Evolutionary conservation across 1,139 yeast genomes (phyloP).

Genomic region (Magnusiomyces clavatus): DNA sequence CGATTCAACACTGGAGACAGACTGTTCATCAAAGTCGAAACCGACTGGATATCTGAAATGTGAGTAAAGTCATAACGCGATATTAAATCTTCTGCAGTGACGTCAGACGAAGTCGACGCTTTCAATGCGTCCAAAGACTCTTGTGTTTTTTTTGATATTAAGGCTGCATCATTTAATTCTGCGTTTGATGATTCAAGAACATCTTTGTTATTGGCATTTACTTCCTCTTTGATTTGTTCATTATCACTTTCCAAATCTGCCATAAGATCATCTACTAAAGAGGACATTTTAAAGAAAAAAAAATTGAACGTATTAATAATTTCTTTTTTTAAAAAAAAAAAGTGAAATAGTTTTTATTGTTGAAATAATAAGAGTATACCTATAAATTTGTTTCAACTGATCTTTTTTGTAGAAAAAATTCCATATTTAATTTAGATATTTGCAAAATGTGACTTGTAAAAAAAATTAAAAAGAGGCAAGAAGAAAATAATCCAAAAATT

Average conservation of each 20-base stretch:
- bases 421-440: too few species aligned
- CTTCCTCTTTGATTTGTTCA: conserved; percentile 2
- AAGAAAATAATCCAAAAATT: too few species aligned
- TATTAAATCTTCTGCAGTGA: conserved; percentile 20
- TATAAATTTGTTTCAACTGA: too few species aligned
- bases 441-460: too few species aligned
- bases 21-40: conserved; percentile 22
- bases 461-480: too few species aligned
- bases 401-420: too few species aligned
- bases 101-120: conserved; percentile 15
- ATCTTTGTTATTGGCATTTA: not conserved
- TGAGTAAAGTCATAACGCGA: conserved; percentile 16
- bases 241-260: conserved; percentile 6
- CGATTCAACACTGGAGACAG: conserved; percentile 25
- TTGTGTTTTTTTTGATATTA: not conserved
- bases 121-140: conserved; percentile 7
- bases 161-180: conserved; percentile 3
- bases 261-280: too few species aligned
- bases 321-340: too few species aligned
- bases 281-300: conserved; percentile 5
- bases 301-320: conserved; percentile 11
- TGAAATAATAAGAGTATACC: too few species aligned
- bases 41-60: conserved; percentile 15
- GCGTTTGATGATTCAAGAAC: not conserved
- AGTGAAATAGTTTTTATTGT: too few species aligned